Conservation (phyloP, 1,139 yeast genomes). For the Torulaspora pretoriensis region DNA sequence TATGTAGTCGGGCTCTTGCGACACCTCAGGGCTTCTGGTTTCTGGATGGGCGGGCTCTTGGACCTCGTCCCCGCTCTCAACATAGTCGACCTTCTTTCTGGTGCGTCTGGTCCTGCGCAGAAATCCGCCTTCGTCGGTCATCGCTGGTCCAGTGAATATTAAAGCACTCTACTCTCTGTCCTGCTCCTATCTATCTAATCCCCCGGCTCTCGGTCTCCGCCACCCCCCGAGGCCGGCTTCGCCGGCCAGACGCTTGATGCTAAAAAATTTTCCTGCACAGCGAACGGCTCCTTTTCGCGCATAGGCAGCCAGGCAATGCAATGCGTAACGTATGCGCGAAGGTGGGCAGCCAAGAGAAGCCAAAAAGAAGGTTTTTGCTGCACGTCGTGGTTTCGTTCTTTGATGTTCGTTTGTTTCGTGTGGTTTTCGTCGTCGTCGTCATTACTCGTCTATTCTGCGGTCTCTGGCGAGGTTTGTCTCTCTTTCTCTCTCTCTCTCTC, state of each 20-base stretch:
- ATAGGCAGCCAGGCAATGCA: neutral
- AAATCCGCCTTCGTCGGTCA: slow-evolving; percentile 28
- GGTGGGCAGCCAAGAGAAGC: neutral
- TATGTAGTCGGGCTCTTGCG: slow-evolving; percentile 8
- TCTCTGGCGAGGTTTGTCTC: neutral
- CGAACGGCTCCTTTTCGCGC: neutral
- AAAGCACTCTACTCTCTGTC: too few relatives aligned
- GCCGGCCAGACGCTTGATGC: too few relatives aligned
- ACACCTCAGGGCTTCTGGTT: too few relatives aligned
- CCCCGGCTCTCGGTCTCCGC: too few relatives aligned
- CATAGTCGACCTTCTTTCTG: slow-evolving; percentile 22
- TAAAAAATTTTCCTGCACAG: neutral
- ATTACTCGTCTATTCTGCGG: too few relatives aligned
- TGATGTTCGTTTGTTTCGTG: neutral
- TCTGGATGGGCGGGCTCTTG: too few relatives aligned
- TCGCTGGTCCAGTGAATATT: too few relatives aligned
- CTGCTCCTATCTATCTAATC: too few relatives aligned
- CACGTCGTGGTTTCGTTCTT: neutral
- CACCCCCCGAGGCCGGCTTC: too few relatives aligned
- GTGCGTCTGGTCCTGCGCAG: slow-evolving; percentile 23
- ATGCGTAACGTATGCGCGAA: neutral
- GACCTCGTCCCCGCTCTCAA: too few relatives aligned
- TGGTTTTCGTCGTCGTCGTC: too few relatives aligned
- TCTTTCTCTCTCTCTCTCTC: too few relatives aligned
- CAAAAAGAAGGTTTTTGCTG: slow-evolving; percentile 1